phyloP scores from a whole-genome alignment of 2,329 filamentous ascomycete species.

The Aureobasidium musti region DNA sequence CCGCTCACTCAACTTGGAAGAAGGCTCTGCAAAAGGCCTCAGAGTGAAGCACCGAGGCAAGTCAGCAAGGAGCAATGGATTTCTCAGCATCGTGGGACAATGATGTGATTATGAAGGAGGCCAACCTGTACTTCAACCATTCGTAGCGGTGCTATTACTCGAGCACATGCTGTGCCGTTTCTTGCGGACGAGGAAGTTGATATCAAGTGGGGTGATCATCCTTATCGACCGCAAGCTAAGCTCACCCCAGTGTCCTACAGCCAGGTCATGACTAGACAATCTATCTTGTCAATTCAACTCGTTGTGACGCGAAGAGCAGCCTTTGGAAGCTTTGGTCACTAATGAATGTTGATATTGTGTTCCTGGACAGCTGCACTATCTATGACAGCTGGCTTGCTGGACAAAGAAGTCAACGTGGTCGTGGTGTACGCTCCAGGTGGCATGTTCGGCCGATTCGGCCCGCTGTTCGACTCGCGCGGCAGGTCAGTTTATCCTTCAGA shows the following conservation, averaged over 20 bases:
- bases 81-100: background rate
- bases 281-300: background rate
- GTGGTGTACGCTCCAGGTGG: background rate
- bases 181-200: background rate
- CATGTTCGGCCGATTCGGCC: conserved; percentile 9
- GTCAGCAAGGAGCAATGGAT: background rate
- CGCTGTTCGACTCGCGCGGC: conserved; percentile 17
- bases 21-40: background rate
- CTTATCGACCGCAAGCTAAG: conserved; percentile 1
- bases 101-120: conserved; percentile 3
- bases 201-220: background rate
- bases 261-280: background rate
- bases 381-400: background rate
- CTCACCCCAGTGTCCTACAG: background rate
- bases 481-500: conserved; percentile 19
- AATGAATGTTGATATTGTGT: background rate
- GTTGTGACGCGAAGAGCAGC: background rate
- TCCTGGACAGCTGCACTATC: no score
- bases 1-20: background rate
- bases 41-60: background rate
- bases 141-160: background rate
- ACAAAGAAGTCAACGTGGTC: background rate
- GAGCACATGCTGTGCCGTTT: conserved; percentile 4
- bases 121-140: background rate
- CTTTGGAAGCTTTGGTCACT: background rate